Conservation (phyloP, 1,139 yeast species). For the Yamadazyma taylorii region DNA sequence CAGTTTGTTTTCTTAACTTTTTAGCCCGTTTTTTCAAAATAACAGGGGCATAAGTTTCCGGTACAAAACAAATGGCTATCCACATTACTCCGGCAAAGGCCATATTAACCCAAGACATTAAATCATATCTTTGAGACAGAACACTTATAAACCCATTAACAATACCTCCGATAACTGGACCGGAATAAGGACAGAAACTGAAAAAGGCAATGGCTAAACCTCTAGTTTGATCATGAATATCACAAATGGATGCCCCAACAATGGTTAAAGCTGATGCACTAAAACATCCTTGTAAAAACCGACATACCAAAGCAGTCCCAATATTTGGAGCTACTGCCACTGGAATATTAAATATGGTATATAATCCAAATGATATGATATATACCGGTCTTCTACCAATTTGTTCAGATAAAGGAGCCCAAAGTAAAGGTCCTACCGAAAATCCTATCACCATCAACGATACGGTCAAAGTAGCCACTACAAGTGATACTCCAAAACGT, state of each 20-base stretch:
- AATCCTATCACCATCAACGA: constrained; percentile 90
- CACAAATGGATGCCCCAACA: constrained; percentile 91
- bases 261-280: constrained; percentile 80
- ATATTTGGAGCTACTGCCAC: constrained; percentile 86
- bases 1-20: constrained; percentile 72
- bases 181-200: constrained; percentile 90
- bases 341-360: constrained; percentile 80
- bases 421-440: constrained; percentile 80
- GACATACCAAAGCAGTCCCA: constrained; percentile 74
- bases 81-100: constrained; percentile 87
- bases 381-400: constrained; percentile 87
- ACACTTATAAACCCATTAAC: constrained; percentile 84
- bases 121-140: constrained; percentile 62
- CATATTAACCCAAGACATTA: constrained; percentile 87
- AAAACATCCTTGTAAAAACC: constrained; percentile 86
- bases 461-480: constrained; percentile 76
- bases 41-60: constrained; percentile 91
- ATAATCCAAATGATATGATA: constrained; percentile 69
- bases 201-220: constrained; percentile 90
- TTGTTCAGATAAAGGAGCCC: constrained; percentile 90
- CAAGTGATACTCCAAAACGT: constrained; percentile 65
- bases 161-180: constrained; percentile 89
- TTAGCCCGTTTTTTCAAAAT: constrained; percentile 73
- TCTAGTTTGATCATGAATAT: constrained; percentile 75
- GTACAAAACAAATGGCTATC: constrained; percentile 60